Conservation (phyloP, 1,284 basidiomycete genomes). For the Stygiomarasmius scandens region DNA sequence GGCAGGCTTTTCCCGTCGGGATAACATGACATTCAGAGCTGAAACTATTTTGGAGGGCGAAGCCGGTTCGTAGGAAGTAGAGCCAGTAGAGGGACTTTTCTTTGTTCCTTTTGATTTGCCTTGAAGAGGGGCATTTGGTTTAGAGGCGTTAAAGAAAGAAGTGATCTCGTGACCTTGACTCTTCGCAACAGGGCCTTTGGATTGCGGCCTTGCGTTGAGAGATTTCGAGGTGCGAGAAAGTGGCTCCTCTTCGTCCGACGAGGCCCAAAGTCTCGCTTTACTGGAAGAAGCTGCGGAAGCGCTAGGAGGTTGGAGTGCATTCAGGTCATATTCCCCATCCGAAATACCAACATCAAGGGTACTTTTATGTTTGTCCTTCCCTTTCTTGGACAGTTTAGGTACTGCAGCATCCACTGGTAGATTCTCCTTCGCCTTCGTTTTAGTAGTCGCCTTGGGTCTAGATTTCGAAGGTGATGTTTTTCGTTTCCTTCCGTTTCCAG, state of each 20-base stretch:
- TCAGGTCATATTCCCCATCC: conserved; percentile 5
- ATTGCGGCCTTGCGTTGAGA: not conserved
- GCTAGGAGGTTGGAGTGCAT: not conserved
- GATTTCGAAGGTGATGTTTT: conserved; percentile 14
- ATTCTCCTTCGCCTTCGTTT: conserved; percentile 8
- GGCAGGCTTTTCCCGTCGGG: not conserved
- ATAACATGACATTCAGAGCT: not conserved
- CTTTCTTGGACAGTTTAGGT: conserved; percentile 2
- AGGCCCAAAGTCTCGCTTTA: not conserved
- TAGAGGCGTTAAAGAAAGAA: not conserved
- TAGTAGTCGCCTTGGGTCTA: conserved; percentile 13
- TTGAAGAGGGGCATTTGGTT: not conserved
- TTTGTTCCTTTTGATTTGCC: conserved; percentile 10
- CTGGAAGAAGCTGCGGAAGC: not conserved
- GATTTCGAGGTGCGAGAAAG: not conserved
- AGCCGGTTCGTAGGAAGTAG: not conserved
- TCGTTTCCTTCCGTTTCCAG: conserved; percentile 36
- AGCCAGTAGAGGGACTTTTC: not conserved
- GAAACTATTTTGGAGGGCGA: not conserved
- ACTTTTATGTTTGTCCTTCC: conserved; percentile 1
- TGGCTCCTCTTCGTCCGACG: not conserved
- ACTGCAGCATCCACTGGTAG: not conserved
- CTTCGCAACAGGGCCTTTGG: not conserved
- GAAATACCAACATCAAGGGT: not conserved
- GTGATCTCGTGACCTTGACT: not conserved